Evolutionary conservation across 192 early-diverging fungal genomes (phyloP), one percentile per base, ranked within the genome.

Genomic region (Backusella liffmaniae): DNA sequence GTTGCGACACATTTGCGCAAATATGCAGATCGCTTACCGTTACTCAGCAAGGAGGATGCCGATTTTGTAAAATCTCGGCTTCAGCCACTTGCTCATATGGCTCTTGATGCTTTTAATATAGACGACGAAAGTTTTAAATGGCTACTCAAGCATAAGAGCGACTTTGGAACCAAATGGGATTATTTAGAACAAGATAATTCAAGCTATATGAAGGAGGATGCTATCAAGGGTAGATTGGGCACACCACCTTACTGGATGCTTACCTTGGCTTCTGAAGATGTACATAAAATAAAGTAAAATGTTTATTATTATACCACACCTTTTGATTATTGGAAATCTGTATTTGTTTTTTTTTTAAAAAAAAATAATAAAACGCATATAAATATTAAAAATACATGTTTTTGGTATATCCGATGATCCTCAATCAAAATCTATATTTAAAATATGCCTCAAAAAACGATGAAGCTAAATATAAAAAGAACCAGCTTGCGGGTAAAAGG

Each of bases 231-330:
- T 18, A 74, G 73, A 18, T 73, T 75, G 16, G 86, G 86, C 0
- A 82, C 86, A 4, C 83, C 86, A 23, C 86, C 84, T 7, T 87
- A 84, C 70, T 87, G 86, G 86, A 87, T 87, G 86, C 46, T 87
- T 62, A 62, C 56, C 26, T 62, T 62, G 23, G 56, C 23, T 29
- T 62, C 56, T 26, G 56, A 62, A 62, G 56, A 62, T 62, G 56
- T 62, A 62, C 26, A 62, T 62, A 62, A 62, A 62, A 62, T 62
- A 62, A 62, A 62, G 8, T 62, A 62, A 62, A 62, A 62, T 62
- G 12, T 26, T 62, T 59, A 59, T 62, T 62, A 23, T 62, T 62
- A 62, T 62, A 49, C 46, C 46, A 18, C 23, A 29, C 26, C 26
- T 62, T 29, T 62, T 62, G 37, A 56, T 62, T 62, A 13, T 29